Percentiles rank a stretch among this genome's conserved stretches.
Evolutionary conservation across 345 rosid species (phyloP).

Genomic region (Hevea brasiliensis): DNA sequence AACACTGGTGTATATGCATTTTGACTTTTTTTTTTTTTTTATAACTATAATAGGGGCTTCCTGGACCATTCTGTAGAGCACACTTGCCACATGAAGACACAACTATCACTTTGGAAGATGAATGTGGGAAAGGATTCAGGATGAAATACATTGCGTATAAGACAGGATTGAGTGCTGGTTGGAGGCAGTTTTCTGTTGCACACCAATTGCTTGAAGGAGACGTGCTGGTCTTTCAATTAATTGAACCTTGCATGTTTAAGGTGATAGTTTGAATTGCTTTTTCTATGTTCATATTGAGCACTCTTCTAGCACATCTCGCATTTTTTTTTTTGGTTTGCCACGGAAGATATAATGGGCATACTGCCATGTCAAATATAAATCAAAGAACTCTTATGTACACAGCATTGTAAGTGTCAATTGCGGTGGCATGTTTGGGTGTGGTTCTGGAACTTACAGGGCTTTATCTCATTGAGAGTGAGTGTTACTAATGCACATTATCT

Average conservation of each 20-base stretch:
- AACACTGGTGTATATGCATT: background rate
- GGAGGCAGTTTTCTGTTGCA: constrained; percentile 70
- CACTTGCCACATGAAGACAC: constrained; percentile 54
- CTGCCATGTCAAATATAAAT: background rate
- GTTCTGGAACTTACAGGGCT: background rate
- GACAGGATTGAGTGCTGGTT: constrained; percentile 92
- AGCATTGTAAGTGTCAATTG: background rate
- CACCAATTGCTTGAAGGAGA: constrained; percentile 80
- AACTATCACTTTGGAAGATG: constrained; percentile 57
- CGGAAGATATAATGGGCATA: background rate
- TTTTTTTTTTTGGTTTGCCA: background rate
- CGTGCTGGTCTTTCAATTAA: constrained; percentile 72
- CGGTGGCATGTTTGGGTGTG: background rate
- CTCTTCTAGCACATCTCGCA: constrained; percentile 1
- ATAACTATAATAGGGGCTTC: constrained; percentile 64
- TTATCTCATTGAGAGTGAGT: too few relatives aligned
- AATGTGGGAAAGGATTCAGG: constrained; percentile 42
- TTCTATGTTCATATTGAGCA: background rate
- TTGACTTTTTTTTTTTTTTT: background rate
- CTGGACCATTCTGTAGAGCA: constrained; percentile 64
- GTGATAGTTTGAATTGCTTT: constrained; percentile 34
- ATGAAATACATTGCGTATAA: constrained; percentile 61
- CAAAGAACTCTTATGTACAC: background rate
- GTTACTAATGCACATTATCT: too few relatives aligned
- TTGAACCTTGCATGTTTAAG: constrained; percentile 62